Evolutionary conservation across 1,284 basidiomycete genomes (phyloP), one percentile per base, ranked within the genome.

Genomic region (Heterobasidion occidentale): DNA sequence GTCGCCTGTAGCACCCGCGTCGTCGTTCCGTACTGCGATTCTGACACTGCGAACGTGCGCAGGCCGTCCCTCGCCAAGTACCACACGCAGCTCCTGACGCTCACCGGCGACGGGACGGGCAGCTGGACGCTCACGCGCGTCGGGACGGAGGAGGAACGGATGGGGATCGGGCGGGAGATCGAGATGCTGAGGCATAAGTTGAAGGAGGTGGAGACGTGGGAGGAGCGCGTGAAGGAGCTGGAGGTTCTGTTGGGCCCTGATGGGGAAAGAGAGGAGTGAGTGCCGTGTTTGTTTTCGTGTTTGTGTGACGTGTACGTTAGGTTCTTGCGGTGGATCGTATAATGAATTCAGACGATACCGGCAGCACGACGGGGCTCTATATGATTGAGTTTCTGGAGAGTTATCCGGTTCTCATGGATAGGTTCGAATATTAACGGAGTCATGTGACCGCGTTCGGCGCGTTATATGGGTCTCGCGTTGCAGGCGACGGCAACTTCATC

Each of bases 51-150:
- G 19, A 27, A n/a, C 19, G 33, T 9, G 36, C 19, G n/a, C 60
- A 89, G 89, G 50, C 92, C 86, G 9, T 88, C 89, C 14, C 74
- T 91, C 60, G 84, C 81, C 68, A 92, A 85, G 68, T 94, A 95
- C 66, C 93, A 96, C 71, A 87, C 82, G 3, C 83, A 87, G 56
- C 76, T 94, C 12, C 76, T 96, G 9, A 90, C 87, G 0, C 74
- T 95, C 15, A 74, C 76, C n/a, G 84, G 85, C 9, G 83, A 88
- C 50, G 85, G 77, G 4, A 74, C 77, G 1, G 79, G 80, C 2
- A 71, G 74, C 51, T 94, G 90, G 90, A 84, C 83, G 47, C 77
- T 92, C 19, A 77, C 80, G 27, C 79, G 78, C 34, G 79, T 90
- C 33, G 88, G 88, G 1, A 86, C 86, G 6, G 83, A 78, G 9